Evolutionary conservation across 73 alveolate genomes (phyloP), one percentile per base, ranked within the genome.

Genomic region (Paramecium pentaurelia): DNA sequence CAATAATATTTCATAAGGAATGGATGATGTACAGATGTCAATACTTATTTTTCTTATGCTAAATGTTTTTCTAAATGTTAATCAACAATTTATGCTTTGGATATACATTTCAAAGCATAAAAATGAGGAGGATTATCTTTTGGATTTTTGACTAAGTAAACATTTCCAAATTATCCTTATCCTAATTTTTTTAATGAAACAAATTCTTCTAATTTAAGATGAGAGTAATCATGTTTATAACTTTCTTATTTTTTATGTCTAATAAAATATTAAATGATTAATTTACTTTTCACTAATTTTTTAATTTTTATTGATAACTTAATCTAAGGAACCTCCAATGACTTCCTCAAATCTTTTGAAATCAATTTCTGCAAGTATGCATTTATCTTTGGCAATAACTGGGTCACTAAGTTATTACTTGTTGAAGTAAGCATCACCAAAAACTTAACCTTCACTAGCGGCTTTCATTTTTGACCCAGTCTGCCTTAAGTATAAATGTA

Each of bases 81-180:
- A 37, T 86, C 71, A 20, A 80, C 94, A 38, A 94, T 93, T 59
- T 94, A 51, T 10, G 71, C 88, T 77, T 93, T 93, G 58, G 85
- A 18, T 16, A 94, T 88, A 27, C 92, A 87, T 88, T 94, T 96
- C 60, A 95, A 85, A 20, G 98, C 98, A 96, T 96, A 96, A 25
- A 90, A 86, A 64, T 64, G 84, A 25, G 84, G 84, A 32, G 84
- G 84, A 28, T 84, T 71, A 40, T 93, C 91, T 25, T 64, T 88
- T 27, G 93, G 84, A 90, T 86, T 88, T 86, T 77, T 92, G 3
- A 95, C 98, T 68, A 96, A 84, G 20, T 86, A 95, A 6, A 95
- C 97, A 58, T 86, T 86, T 25, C 97, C 97, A 95, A 93, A 95
- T 83, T 94, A 70, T 28, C 98, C 98, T 58, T 88, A 84, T 45